A percentile compares a stretch with the other conserved stretches of the same genome.
phyloP scores from a whole-genome alignment of 2,329 filamentous ascomycete species.

The Talaromyces piceae region DNA sequence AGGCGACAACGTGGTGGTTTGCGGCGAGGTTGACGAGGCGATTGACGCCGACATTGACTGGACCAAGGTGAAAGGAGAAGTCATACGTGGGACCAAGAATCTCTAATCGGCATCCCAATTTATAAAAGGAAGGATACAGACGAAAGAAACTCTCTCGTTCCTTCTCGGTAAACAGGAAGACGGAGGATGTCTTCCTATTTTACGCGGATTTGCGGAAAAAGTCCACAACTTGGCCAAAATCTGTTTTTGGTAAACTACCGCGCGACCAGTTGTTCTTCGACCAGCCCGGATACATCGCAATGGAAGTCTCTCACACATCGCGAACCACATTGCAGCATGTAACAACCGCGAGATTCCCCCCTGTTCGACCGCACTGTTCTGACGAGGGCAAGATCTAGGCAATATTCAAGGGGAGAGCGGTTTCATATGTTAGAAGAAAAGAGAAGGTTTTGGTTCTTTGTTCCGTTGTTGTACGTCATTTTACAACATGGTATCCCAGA shows the following conservation, averaged over 20 bases:
- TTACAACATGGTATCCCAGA: background rate
- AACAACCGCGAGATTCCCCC: too few species aligned
- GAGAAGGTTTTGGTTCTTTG: background rate
- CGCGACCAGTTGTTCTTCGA: background rate
- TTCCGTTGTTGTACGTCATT: background rate
- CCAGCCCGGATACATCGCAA: background rate
- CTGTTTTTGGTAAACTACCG: background rate
- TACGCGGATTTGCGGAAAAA: too few species aligned
- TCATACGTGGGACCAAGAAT: slow-evolving; percentile 81
- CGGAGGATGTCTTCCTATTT: background rate
- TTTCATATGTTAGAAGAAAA: background rate
- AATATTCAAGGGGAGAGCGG: too few species aligned
- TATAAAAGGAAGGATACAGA: background rate
- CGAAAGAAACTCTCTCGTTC: background rate
- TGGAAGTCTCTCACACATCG: too few species aligned
- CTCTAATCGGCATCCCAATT: slow-evolving; percentile 29
- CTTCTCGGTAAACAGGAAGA: background rate
- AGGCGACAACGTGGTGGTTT: slow-evolving; percentile 87
- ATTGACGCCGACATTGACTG: slow-evolving; percentile 89
- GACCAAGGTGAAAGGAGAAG: slow-evolving; percentile 76
- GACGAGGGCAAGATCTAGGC: too few species aligned
- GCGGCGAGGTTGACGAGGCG: slow-evolving; percentile 82
- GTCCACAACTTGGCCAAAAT: background rate
- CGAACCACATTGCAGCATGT: background rate
- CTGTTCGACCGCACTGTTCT: too few species aligned